These are phyloP conservation scores for Verruconis gallopava DNA, from an alignment of 2,329 filamentous ascomycete genomes.

Conservation along the genomic window DNA sequence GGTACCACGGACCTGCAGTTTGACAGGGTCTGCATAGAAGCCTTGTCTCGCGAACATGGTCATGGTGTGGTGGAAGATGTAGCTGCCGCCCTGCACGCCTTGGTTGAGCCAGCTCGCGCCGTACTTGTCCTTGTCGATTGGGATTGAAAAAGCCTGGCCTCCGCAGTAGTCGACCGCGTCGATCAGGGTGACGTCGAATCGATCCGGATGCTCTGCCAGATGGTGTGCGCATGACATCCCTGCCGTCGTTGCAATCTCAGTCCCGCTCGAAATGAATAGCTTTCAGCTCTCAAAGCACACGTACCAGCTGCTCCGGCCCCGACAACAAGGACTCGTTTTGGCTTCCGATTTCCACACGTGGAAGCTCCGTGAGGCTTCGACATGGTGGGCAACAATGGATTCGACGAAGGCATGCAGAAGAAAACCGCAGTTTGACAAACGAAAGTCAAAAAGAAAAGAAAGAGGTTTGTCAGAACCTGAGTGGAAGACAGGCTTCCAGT, in stretches of 20 bases:
- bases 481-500: no score
- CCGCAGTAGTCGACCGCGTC: constrained; percentile 46
- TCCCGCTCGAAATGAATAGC: neutral
- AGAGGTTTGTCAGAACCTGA: no score
- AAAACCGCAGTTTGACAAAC: no score
- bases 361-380: constrained; percentile 3
- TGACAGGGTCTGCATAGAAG: constrained; percentile 42
- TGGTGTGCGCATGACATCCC: constrained; percentile 54
- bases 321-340: constrained; percentile 26
- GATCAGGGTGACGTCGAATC: constrained; percentile 52
- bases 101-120: constrained; percentile 49
- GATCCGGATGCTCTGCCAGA: constrained; percentile 50
- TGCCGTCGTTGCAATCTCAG: constrained; percentile 18
- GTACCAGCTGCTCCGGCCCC: constrained; percentile 28
- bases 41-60: constrained; percentile 49
- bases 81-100: constrained; percentile 49
- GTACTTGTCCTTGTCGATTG: constrained; percentile 41
- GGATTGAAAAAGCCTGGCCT: constrained; percentile 47
- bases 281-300: no score
- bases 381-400: constrained; percentile 9
- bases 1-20: constrained; percentile 34
- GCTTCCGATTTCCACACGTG: constrained; percentile 2
- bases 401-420: neutral
- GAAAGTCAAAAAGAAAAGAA: no score
- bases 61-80: constrained; percentile 57